phyloP scores from a whole-genome alignment of 371 early-diverging fungal genomes.

The Batkoa obscura region DNA sequence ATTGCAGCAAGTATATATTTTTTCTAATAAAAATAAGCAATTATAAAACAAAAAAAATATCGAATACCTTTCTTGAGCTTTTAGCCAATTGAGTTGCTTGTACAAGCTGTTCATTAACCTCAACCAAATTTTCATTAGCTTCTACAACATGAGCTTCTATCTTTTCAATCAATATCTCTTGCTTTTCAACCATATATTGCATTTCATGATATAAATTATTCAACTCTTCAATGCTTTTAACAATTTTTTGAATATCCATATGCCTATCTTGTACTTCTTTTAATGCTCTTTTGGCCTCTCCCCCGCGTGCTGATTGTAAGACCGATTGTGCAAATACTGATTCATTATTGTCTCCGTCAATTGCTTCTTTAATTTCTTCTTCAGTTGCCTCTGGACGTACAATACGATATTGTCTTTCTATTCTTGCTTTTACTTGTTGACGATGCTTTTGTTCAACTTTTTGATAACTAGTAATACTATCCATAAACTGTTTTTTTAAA shows the following conservation, averaged over 20 bases:
- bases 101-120: conserved; percentile 43
- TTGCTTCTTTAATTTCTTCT: conserved; percentile 58
- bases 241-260: conserved; percentile 73
- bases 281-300: conserved; percentile 60
- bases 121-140: conserved; percentile 39
- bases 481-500: conserved; percentile 48
- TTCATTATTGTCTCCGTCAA: conserved; percentile 48
- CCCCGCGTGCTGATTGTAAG: conserved; percentile 47
- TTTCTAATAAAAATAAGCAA: background rate
- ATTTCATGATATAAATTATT: conserved; percentile 78
- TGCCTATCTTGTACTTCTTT: conserved; percentile 73
- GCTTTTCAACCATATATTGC: conserved; percentile 66
- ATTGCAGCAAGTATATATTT: background rate
- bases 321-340: conserved; percentile 75
- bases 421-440: conserved; percentile 61
- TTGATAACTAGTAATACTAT: conserved; percentile 63
- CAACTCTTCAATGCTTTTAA: conserved; percentile 30
- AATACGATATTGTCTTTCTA: conserved; percentile 69
- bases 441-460: conserved; percentile 58
- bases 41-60: background rate
- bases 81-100: conserved; percentile 48
- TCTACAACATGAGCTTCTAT: conserved; percentile 45
- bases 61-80: conserved; percentile 32
- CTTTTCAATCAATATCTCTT: conserved; percentile 49
- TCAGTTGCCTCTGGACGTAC: conserved; percentile 69